A percentile compares a stretch with the other conserved stretches of the same genome.
Evolutionary conservation across 23 red algal species (phyloP).

Genomic region (Cyanidiococcus yangmingshanensis): DNA sequence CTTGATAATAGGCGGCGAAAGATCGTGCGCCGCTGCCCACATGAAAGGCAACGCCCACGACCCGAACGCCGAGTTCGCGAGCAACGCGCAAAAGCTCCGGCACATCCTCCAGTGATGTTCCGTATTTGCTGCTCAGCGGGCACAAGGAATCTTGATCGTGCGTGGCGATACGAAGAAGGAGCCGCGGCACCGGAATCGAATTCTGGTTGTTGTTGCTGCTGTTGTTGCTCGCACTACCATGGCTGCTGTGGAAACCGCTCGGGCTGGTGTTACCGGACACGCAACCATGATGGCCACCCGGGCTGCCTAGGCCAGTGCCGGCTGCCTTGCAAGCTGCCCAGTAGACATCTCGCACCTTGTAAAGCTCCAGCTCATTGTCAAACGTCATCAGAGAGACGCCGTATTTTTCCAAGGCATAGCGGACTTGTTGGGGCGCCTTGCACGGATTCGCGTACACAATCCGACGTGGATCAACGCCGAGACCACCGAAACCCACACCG

Average conservation of each 20-base stretch:
- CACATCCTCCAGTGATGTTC: constrained; percentile 48
- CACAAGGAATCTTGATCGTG: constrained; percentile 50
- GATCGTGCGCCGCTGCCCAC: constrained; percentile 51
- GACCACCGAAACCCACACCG: constrained; percentile 10
- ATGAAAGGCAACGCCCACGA: constrained; percentile 87
- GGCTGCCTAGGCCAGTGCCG: background rate
- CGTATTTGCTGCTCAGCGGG: constrained; percentile 80
- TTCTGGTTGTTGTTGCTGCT: background rate
- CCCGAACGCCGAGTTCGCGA: constrained; percentile 26
- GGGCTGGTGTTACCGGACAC: background rate
- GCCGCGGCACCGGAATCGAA: constrained; percentile 22
- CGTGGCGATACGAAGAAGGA: constrained; percentile 62
- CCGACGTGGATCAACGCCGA: constrained; percentile 10
- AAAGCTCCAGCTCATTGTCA: constrained; percentile 67
- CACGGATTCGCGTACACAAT: constrained; percentile 83
- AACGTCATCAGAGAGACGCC: constrained; percentile 56
- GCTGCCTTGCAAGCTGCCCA: constrained; percentile 14
- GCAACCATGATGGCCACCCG: background rate
- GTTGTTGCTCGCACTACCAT: background rate
- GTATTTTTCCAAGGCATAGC: constrained; percentile 25
- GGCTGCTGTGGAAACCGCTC: background rate
- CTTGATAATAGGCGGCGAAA: constrained; percentile 36
- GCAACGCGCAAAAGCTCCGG: constrained; percentile 36
- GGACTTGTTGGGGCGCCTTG: constrained; percentile 41
- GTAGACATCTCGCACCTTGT: constrained; percentile 38